These are phyloP conservation scores for Mrakiaceae sp. DNA, from an alignment of 1,284 basidiomycete genomes.

Conservation along the genomic window DNA sequence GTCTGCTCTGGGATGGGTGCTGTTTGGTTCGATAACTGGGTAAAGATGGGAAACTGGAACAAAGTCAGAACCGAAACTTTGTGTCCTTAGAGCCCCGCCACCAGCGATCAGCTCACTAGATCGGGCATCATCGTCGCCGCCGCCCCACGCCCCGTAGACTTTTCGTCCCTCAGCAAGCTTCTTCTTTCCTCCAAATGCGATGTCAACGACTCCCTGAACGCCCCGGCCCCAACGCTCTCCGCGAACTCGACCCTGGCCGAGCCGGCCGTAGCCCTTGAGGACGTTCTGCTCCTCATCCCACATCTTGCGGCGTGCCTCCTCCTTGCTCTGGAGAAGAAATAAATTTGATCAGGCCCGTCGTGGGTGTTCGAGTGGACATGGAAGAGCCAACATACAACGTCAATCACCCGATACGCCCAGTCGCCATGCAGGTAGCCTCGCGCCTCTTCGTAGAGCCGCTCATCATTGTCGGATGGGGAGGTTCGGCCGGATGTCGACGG, in stretches of 20 bases:
- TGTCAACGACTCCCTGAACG: background rate
- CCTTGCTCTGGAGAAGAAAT: conserved; percentile 21
- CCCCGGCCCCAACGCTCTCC: conserved; percentile 16
- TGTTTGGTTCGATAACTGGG: no score
- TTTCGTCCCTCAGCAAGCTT: conserved; percentile 18
- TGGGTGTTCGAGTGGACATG: background rate
- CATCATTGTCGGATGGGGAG: conserved; percentile 45
- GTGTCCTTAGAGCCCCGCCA: no score
- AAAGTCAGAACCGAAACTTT: no score
- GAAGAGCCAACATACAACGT: background rate
- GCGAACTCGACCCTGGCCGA: conserved; percentile 47
- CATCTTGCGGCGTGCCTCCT: conserved; percentile 27
- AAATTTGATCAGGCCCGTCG: background rate
- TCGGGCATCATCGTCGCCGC: conserved; percentile 20
- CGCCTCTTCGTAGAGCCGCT: conserved; percentile 57
- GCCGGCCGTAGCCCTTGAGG: conserved; percentile 45
- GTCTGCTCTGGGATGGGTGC: no score
- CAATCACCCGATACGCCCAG: conserved; percentile 66
- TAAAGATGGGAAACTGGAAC: no score
- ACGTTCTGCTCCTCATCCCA: conserved; percentile 35
- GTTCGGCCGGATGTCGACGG: background rate
- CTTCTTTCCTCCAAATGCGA: conserved; percentile 17
- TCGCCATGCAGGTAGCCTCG: conserved; percentile 76
- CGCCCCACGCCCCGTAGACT: conserved; percentile 14
- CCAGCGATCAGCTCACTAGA: conserved; percentile 23